Percentiles rank a stretch among this genome's conserved stretches.
These are phyloP conservation scores for Aspergillus neoniger DNA, from an alignment of 2,329 filamentous ascomycete species.

Conservation along the genomic window DNA sequence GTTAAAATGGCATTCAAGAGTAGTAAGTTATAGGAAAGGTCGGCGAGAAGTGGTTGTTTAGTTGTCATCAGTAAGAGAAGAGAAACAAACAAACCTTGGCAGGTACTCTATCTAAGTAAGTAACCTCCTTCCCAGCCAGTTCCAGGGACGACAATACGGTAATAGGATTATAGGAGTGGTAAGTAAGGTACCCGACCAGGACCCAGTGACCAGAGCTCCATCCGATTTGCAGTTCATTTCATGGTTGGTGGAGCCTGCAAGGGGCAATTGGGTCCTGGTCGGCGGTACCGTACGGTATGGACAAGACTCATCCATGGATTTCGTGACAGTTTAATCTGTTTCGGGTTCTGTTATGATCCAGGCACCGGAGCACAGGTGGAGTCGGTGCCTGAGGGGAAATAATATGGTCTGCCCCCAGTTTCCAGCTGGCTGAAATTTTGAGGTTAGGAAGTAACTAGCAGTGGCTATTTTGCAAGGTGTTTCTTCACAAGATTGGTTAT, in stretches of 20 bases:
- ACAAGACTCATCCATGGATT: conserved; percentile 17
- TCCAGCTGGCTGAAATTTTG: background rate
- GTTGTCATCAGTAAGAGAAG: background rate
- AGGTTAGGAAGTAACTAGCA: too few relatives aligned
- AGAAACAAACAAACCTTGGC: too few relatives aligned
- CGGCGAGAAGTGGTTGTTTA: background rate
- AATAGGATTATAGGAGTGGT: background rate
- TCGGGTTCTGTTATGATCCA: conserved; percentile 6
- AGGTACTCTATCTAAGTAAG: background rate
- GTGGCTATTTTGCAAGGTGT: background rate
- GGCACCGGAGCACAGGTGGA: background rate
- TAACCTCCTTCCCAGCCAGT: background rate
- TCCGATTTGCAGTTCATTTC: conserved; percentile 18
- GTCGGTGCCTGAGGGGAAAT: background rate
- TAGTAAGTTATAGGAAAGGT: background rate
- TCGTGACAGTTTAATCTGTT: conserved; percentile 16
- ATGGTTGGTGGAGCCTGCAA: conserved; percentile 20
- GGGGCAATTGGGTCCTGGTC: conserved; percentile 19
- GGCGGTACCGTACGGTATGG: conserved; percentile 22
- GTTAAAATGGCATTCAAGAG: background rate
- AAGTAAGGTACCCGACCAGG: conserved; percentile 13
- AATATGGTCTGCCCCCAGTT: conserved; percentile 1
- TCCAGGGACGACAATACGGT: background rate
- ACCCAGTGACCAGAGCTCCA: conserved; percentile 6
- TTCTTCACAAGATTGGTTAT: background rate